Evolutionary conservation across 1,284 basidiomycete genomes (phyloP), one percentile per base, ranked within the genome.

Genomic region (Ganoderma multipileum): DNA sequence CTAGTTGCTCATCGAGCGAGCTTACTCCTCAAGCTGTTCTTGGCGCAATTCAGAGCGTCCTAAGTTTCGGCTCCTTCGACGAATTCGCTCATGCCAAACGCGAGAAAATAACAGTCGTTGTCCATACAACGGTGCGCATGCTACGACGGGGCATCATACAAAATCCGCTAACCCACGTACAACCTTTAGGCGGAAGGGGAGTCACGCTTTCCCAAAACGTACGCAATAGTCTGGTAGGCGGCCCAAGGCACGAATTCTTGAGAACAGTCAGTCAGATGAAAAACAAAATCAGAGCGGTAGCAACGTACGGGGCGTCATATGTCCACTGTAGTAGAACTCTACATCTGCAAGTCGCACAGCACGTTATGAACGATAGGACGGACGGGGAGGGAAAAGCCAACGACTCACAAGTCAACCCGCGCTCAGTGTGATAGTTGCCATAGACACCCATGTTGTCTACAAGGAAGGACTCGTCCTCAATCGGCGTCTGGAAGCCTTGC

Each of bases 201-300:
- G 30, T 80, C 80, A 62, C 84, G 84, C 69, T 82, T 82, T 20
- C 87, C 87, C 23, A 88, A 79, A 47, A 88, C 76, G 75, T 81
- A 89, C 8, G 82, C 81, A n/a, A 87, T 79, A 0, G 85, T 83
- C 65, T 82, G 81, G 76, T 84, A 87, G 3, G 86, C 81, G 4
- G 86, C 85, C 86, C 86, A 87, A 16, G 86, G 86, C 18, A 87
- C 86, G 72, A 88, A 88, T 80, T 88, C 86, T 87, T 66, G 14
- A 50, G 47, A 59, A 41, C 28, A 55, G 52, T 55, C 30, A 55
- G 52, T 28, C 52, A 30, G 33, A 55, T 28, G 52, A 55, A 0
- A 5, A 55, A 20, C 16, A 33, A 30, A 0, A 30, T 2, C 7
- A 11, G 8, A 55, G 14, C 52, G 16, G 28, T 8, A 18, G 28